Evolutionary conservation across 2,329 filamentous ascomycete genomes (phyloP).

Genomic region (Trichoderma asperellum): DNA sequence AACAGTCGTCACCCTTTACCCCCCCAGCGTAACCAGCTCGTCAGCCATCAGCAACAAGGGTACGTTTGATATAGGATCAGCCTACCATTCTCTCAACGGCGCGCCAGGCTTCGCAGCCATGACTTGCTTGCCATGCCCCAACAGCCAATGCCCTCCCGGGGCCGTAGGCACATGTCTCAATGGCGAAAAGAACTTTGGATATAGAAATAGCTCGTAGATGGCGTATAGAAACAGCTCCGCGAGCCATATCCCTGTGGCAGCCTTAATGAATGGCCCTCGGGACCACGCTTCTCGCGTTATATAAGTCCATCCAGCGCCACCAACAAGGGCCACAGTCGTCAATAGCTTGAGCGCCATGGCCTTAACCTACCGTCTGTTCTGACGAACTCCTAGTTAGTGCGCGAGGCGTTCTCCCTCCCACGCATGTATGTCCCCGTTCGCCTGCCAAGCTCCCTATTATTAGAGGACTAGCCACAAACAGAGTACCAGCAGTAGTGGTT

Average conservation of each 20-base stretch:
- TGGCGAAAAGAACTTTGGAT: constrained; percentile 55
- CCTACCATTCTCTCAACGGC: constrained; percentile 55
- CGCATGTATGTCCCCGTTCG: neutral
- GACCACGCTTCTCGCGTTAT: constrained; percentile 37
- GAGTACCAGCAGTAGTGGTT: neutral
- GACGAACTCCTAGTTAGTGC: neutral
- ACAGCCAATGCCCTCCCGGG: constrained; percentile 47
- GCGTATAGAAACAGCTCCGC: constrained; percentile 43
- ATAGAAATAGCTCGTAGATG: constrained; percentile 52
- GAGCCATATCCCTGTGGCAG: constrained; percentile 45
- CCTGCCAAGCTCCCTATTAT: neutral
- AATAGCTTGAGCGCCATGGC: constrained; percentile 33
- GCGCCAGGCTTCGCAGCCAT: constrained; percentile 45
- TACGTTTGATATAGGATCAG: neutral
- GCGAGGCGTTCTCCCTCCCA: neutral
- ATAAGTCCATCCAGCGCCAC: constrained; percentile 32
- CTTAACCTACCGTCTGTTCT: neutral
- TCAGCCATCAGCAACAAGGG: neutral
- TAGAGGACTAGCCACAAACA: neutral
- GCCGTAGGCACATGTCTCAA: constrained; percentile 54
- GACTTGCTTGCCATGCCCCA: constrained; percentile 54
- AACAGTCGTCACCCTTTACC: constrained; percentile 40
- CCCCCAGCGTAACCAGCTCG: neutral
- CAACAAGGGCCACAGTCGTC: constrained; percentile 35
- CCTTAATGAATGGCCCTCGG: constrained; percentile 38